phyloP scores from a whole-genome alignment of 495 filamentous ascomycete species.

The Penicillium dipodomyicola region DNA sequence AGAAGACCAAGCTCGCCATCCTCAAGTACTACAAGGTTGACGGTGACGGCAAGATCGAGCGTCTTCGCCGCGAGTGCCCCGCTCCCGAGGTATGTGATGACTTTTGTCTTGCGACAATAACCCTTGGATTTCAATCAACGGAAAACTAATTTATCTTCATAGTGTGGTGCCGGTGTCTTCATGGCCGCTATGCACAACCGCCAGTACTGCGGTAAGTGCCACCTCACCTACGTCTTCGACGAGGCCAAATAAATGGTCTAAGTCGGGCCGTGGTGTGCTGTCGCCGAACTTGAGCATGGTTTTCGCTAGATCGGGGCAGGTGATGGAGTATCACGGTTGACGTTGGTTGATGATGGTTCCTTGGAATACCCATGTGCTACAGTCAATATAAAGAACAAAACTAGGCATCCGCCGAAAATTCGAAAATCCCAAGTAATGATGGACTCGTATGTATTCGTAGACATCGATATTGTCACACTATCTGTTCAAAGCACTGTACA shows the following conservation, averaged over 20 bases:
- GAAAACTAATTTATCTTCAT: conserved; percentile 27
- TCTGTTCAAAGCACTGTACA: neutral
- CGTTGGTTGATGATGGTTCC: conserved; percentile 20
- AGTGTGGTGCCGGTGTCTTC: conserved; percentile 99
- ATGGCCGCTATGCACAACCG: conserved; percentile 99
- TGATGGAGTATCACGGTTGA: conserved; percentile 26
- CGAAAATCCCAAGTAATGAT: conserved; percentile 11
- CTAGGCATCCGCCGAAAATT: conserved; percentile 16
- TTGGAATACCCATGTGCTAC: conserved; percentile 16
- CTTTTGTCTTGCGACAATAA: conserved; percentile 1
- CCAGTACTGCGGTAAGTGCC: conserved; percentile 99
- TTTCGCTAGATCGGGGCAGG: conserved; percentile 19
- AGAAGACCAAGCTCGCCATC: conserved; percentile 99
- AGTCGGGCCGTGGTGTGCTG: conserved; percentile 22
- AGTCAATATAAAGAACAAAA: conserved; percentile 24
- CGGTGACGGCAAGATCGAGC: conserved; percentile 99
- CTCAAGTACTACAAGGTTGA: conserved; percentile 99
- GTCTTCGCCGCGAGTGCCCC: conserved; percentile 95
- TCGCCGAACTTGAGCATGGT: conserved; percentile 24
- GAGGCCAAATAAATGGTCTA: conserved; percentile 59
- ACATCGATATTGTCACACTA: neutral
- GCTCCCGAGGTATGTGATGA: conserved; percentile 70
- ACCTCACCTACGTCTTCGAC: conserved; percentile 99
- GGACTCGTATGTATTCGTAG: conserved; percentile 7
- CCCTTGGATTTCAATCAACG: conserved; percentile 10